Conservation (phyloP, 192 early-diverging fungal species). For the Podila minutissima region DNA sequence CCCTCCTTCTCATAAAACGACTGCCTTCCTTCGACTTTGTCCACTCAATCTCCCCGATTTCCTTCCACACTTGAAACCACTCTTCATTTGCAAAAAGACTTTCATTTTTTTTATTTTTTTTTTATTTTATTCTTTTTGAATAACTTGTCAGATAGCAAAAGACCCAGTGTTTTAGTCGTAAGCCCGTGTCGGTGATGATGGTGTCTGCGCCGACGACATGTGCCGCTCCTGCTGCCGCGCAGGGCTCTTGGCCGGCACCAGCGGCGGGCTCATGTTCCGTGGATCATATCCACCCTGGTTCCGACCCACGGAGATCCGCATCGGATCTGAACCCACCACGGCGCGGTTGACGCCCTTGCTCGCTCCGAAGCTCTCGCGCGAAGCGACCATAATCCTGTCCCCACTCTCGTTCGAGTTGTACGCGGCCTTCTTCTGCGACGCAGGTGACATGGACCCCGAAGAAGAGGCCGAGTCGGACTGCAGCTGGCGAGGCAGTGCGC, state of each 20-base stretch:
- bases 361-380: conserved; percentile 14
- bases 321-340: neutral
- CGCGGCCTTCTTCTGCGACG: neutral
- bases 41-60: too few species aligned
- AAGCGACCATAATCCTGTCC: conserved; percentile 11
- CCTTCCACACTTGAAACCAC: too few species aligned
- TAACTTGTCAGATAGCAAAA: too few species aligned
- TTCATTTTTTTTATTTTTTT: too few species aligned
- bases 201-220: neutral
- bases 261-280: conserved; percentile 2
- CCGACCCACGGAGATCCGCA: neutral
- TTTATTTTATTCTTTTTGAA: too few species aligned
- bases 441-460: neutral
- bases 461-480: conserved; percentile 10
- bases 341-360: neutral
- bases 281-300: neutral
- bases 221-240: conserved; percentile 4
- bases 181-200: neutral
- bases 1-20: too few species aligned
- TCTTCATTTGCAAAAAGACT: too few species aligned
- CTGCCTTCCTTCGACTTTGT: too few species aligned
- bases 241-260: conserved; percentile 33
- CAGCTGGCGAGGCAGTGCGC: conserved; percentile 1
- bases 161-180: too few species aligned
- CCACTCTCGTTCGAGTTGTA: conserved; percentile 9